Conservation (phyloP, 1,284 basidiomycete species). For the Earliella scabrosa region DNA sequence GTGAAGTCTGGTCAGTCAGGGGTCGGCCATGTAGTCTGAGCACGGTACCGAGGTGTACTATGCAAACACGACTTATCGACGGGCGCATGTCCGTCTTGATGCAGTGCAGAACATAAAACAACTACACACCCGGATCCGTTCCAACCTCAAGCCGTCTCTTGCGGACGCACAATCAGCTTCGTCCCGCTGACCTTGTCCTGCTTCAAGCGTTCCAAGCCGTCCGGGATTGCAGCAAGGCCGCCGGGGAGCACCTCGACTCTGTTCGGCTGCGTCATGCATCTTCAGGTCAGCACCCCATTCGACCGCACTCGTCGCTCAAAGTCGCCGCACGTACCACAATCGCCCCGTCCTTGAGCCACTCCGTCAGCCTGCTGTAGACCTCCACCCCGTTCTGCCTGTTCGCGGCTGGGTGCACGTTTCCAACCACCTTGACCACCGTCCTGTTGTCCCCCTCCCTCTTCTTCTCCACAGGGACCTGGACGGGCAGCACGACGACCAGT, state of each 20-base stretch:
- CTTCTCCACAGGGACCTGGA: constrained; percentile 17
- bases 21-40: no score
- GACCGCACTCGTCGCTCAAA: not conserved
- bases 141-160: constrained; percentile 41
- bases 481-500: constrained; percentile 21
- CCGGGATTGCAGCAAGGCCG: constrained; percentile 49
- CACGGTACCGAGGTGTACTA: no score
- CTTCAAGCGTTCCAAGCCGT: constrained; percentile 46
- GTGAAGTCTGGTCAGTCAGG: no score
- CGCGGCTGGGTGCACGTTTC: constrained; percentile 2
- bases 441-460: constrained; percentile 14
- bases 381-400: constrained; percentile 9
- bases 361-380: constrained; percentile 15
- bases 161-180: constrained; percentile 55
- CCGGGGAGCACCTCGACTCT: constrained; percentile 45
- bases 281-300: constrained; percentile 19
- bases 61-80: no score
- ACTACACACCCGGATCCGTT: not conserved
- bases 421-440: constrained; percentile 16
- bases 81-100: no score
- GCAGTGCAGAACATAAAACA: not conserved
- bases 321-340: not conserved
- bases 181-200: constrained; percentile 45
- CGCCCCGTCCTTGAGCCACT: constrained; percentile 8
- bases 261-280: constrained; percentile 24